phyloP scores from a whole-genome alignment of 305 asterid genomes.

The Ilex paraguariensis region DNA sequence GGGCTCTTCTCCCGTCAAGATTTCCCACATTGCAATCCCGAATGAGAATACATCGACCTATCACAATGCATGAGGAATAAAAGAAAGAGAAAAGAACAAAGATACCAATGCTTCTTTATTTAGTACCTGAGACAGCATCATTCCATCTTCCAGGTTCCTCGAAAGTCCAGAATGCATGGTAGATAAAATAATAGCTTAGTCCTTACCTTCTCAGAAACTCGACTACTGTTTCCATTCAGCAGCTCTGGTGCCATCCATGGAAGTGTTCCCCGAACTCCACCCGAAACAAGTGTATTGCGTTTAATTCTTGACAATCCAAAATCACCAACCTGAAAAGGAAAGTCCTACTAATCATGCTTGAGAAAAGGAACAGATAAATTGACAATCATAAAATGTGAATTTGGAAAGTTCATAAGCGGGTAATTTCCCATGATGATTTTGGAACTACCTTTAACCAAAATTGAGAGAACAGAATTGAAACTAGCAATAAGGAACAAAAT shows the following conservation, averaged over 20 bases:
- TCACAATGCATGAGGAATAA: conserved; percentile 5
- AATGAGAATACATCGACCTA: conserved; percentile 85
- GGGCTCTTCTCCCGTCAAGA: conserved; percentile 80
- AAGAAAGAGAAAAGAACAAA: not conserved
- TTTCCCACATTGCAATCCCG: conserved; percentile 85
- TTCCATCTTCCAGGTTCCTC: conserved; percentile 2
- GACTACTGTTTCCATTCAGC: conserved; percentile 59
- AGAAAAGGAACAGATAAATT: not conserved
- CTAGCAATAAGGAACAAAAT: too few relatives aligned
- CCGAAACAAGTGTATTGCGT: conserved; percentile 73
- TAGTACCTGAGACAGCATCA: not conserved
- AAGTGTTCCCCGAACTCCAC: conserved; percentile 88
- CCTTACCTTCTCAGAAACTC: conserved; percentile 76
- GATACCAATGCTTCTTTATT: not conserved
- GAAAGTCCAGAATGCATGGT: not conserved
- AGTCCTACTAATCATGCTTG: not conserved
- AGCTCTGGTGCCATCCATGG: conserved; percentile 99
- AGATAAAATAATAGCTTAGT: conserved; percentile 1
- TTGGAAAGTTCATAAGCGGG: too few relatives aligned
- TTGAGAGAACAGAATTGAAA: too few relatives aligned
- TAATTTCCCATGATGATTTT: too few relatives aligned
- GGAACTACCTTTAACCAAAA: too few relatives aligned
- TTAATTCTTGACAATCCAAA: conserved; percentile 83
- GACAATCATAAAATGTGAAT: too few relatives aligned
- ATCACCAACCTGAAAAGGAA: conserved; percentile 62